These are phyloP conservation scores for Metrosideros polymorpha DNA, from an alignment of 441 rosid genomes.

Conservation along the genomic window DNA sequence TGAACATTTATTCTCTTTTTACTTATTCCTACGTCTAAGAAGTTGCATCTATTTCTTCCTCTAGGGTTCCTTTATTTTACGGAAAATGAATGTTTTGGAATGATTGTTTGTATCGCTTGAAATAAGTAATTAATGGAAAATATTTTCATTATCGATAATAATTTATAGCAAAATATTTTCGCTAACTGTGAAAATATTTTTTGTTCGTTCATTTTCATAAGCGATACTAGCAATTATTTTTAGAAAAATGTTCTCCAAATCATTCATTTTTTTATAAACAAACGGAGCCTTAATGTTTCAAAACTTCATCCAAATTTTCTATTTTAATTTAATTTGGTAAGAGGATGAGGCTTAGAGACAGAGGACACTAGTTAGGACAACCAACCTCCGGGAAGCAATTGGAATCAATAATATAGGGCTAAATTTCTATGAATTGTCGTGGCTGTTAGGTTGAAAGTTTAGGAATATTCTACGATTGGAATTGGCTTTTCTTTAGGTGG, in stretches of 20 bases:
- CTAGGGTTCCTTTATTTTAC: background rate
- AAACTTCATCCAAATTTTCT: background rate
- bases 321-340: background rate
- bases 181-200: background rate
- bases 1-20: background rate
- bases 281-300: background rate
- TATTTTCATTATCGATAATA: rapidly evolving
- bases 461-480: background rate
- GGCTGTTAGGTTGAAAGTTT: background rate
- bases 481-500: background rate
- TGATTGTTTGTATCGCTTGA: background rate
- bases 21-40: background rate
- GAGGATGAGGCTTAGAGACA: background rate
- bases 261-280: background rate
- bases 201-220: background rate
- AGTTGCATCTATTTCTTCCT: background rate
- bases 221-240: background rate
- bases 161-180: background rate
- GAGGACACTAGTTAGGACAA: background rate
- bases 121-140: background rate
- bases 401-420: background rate
- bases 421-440: background rate
- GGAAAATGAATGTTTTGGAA: background rate
- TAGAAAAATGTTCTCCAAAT: background rate
- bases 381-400: background rate